These are phyloP conservation scores for Eucalyptus sp. DNA, from an alignment of 345 rosid species.

Conservation along the genomic window DNA sequence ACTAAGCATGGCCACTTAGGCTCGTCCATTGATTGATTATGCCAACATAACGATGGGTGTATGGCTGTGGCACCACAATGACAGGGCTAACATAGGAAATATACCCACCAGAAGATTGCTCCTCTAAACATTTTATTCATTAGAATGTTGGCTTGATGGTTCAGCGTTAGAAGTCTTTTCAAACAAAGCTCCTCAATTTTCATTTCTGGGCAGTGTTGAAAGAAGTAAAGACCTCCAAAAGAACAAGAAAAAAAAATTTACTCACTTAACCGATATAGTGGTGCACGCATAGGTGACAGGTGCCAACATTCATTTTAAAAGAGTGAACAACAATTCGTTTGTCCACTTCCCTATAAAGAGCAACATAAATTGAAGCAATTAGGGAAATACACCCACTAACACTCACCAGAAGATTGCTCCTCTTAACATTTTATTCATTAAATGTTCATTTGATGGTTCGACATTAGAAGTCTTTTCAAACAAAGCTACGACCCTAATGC, in stretches of 20 bases:
- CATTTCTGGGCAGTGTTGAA: neutral
- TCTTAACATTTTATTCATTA: too few species aligned
- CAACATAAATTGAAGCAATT: neutral
- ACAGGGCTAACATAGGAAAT: neutral
- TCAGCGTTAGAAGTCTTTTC: neutral
- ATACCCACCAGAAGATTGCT: neutral
- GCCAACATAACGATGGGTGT: too few species aligned
- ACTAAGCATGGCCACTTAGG: neutral
- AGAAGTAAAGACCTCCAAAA: neutral
- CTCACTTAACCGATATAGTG: too few species aligned
- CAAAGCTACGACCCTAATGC: neutral
- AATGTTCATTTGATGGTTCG: neutral
- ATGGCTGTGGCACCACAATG: too few species aligned
- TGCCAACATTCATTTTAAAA: neutral
- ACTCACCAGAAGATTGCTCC: neutral
- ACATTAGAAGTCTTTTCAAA: neutral
- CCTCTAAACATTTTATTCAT: neutral
- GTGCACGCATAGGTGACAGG: too few species aligned
- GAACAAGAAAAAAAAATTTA: neutral
- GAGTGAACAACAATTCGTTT: neutral
- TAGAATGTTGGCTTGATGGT: neutral
- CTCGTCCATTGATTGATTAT: neutral
- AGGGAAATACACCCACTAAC: neutral
- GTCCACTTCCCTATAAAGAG: neutral
- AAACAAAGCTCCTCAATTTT: neutral